Conservation (phyloP, 139 green algal genomes). For the Trebouxia sp. region DNA sequence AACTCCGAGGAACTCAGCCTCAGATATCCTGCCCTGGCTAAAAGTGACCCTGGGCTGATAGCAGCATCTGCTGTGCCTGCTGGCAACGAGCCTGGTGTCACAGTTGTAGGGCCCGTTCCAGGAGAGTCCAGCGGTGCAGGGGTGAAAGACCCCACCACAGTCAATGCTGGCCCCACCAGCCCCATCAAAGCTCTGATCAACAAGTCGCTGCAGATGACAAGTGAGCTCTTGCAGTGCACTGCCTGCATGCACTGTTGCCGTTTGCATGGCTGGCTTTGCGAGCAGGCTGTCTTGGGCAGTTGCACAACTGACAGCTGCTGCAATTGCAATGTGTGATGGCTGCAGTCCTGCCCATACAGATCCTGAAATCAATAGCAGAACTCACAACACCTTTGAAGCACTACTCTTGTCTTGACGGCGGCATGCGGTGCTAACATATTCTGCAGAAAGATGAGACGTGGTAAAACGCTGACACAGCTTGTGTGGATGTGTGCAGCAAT, state of each 20-base stretch:
- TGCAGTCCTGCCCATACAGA: too few species aligned
- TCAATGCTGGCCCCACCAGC: background rate
- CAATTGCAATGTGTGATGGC: too few species aligned
- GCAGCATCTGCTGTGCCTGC: background rate
- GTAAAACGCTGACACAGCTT: background rate
- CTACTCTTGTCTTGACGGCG: too few species aligned
- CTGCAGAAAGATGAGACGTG: background rate
- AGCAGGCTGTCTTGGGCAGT: too few species aligned
- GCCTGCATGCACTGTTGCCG: too few species aligned
- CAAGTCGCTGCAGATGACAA: constrained; percentile 4
- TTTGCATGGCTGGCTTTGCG: too few species aligned
- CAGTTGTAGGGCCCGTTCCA: background rate
- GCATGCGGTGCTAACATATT: too few species aligned
- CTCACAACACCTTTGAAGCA: too few species aligned
- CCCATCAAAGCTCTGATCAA: background rate
- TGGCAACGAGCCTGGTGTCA: background rate
- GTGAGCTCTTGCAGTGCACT: too few species aligned
- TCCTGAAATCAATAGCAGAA: too few species aligned
- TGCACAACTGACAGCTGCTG: too few species aligned
- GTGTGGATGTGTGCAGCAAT: background rate
- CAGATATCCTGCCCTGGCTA: background rate
- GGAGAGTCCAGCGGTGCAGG: background rate
- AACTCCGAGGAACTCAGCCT: constrained; percentile 12
- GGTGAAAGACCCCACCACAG: background rate
- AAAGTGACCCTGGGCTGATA: background rate